These are phyloP conservation scores for Arxiozyma slooffiae DNA, from an alignment of 1,139 yeast species.

Conservation along the genomic window DNA sequence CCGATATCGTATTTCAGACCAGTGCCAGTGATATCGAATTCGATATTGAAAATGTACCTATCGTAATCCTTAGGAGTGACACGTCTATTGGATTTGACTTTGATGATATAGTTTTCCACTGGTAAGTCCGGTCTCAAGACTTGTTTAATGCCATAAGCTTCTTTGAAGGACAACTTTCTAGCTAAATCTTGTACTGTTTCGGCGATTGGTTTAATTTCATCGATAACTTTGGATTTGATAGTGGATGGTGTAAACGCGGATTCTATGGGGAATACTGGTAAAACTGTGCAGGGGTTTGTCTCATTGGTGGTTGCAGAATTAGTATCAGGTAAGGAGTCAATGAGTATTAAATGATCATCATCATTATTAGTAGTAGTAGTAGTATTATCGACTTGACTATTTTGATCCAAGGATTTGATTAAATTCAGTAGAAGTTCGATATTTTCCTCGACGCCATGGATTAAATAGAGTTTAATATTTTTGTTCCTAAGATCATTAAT, in stretches of 20 bases:
- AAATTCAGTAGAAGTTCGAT: background rate
- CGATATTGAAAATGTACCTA: constrained; percentile 94
- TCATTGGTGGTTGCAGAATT: constrained; percentile 15
- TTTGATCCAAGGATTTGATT: background rate
- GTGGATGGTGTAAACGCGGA: constrained; percentile 54
- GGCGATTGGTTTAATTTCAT: constrained; percentile 34
- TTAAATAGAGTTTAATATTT: constrained; percentile 41
- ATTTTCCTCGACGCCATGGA: constrained; percentile 34
- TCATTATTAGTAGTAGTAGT: no score
- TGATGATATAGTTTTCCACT: constrained; percentile 73
- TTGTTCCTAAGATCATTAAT: constrained; percentile 48
- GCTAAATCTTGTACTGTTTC: constrained; percentile 48
- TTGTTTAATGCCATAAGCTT: constrained; percentile 52
- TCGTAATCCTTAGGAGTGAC: constrained; percentile 88
- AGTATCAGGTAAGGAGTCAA: background rate
- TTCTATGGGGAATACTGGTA: constrained; percentile 49
- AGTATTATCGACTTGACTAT: no score
- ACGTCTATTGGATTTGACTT: constrained; percentile 84
- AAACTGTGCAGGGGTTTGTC: no score
- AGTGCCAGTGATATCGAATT: constrained; percentile 83
- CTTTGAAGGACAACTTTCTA: constrained; percentile 67
- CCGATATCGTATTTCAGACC: constrained; percentile 89
- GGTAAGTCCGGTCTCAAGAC: constrained; percentile 85
- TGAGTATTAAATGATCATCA: no score
- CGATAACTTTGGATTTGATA: constrained; percentile 28